Evolutionary conservation across 148 eudicot species (phyloP), one percentile per base, ranked within the genome.

Genomic region (Rhododendron simsii): DNA sequence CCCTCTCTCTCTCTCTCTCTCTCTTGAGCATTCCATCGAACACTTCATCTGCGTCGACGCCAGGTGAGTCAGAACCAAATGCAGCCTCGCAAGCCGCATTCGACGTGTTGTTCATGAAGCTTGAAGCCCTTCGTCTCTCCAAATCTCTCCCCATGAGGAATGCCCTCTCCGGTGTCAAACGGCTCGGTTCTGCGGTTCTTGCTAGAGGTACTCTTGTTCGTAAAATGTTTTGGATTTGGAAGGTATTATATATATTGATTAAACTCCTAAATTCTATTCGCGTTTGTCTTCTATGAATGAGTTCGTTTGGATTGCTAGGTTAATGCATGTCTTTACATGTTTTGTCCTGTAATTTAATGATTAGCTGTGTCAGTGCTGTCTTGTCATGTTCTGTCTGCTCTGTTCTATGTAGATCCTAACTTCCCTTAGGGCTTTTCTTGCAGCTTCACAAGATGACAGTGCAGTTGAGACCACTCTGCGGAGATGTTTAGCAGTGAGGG

Each of bases 371-470:
- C 30, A 69, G 8, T 20, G 14, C 5, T 44, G 14, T 69, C 85
- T 45, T 7, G 8, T 30, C 50, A 44, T 37, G 33, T n/a, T 37
- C 28, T 57, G 8, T 81, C 48, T 81, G 45, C 45, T 41, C 23
- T 63, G 55, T 63, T 20, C 53, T 61, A n/a, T 11, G n/a, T 63
- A 37, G 55, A 61, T 26, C 51, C 44, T 50, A 23, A 81, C 83
- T 37, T 82, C 57, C 76, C 37, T 88, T 71, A 41, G 48, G 18
- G 69, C 69, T 87, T 63, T 45, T 79, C 84, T 86, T 91, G 91
- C 91, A 94, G 98, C 59, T 81, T 86, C 87, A 63, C 84, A 65
- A 48, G 74, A 80, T 69, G 89, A 77, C 18, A 84, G 74, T 65
- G 78, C 81, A 67, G 82, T 84, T 81, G 87, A 89, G 86, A 82